Conservation (phyloP, 139 green algal genomes). For the Desmodesmus armatus region DNA sequence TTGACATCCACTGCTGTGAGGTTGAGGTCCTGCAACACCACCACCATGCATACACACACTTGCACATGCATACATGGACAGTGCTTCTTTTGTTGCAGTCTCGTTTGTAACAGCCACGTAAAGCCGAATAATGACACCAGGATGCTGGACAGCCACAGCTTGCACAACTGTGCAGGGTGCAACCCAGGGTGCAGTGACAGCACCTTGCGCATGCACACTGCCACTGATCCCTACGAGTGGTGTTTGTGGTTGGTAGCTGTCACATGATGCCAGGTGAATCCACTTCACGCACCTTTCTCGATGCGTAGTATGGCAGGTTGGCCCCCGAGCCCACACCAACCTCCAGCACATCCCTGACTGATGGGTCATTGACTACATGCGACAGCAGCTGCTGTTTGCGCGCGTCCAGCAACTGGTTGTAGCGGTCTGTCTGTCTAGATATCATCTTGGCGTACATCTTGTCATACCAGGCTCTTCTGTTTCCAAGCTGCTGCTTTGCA, state of each 20-base stretch:
- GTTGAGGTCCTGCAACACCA: background rate
- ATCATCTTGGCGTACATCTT: constrained; percentile 24
- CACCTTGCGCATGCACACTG: background rate
- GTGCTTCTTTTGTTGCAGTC: no score
- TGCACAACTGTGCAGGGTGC: no score
- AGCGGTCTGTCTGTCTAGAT: background rate
- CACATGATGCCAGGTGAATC: no score
- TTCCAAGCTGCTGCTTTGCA: constrained; percentile 25
- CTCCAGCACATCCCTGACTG: constrained; percentile 59
- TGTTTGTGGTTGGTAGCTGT: no score
- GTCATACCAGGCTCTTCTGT: constrained; percentile 32
- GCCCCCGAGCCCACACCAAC: constrained; percentile 74
- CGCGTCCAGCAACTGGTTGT: constrained; percentile 13
- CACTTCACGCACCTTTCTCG: constrained; percentile 25
- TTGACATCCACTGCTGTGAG: constrained; percentile 78
- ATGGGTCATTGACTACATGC: background rate
- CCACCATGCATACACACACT: no score
- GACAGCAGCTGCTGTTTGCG: constrained; percentile 15
- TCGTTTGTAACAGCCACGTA: no score
- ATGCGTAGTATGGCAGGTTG: constrained; percentile 63
- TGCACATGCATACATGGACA: background rate
- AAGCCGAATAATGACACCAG: no score
- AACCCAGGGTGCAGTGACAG: no score
- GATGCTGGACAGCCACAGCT: no score
- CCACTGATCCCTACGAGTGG: no score